Conservation (phyloP, 495 filamentous ascomycete genomes). For the Immersiella caudata region DNA sequence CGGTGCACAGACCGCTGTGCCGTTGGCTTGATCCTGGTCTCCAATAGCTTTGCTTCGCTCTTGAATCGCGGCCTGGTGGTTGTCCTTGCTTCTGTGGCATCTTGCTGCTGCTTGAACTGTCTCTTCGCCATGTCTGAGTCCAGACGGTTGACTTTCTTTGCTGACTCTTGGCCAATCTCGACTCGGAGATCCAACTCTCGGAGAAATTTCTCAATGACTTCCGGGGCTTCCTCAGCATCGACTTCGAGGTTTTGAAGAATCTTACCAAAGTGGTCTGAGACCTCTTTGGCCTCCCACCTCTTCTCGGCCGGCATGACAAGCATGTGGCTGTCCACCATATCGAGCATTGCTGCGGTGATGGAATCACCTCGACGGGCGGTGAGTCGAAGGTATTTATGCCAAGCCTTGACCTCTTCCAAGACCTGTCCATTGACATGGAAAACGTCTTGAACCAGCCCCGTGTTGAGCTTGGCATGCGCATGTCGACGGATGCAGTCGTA, state of each 20-base stretch:
- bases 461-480: conserved; percentile 11
- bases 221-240: neutral
- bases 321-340: conserved; percentile 29
- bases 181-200: conserved; percentile 7
- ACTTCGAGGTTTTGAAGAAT: conserved; percentile 15
- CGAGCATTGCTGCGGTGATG: conserved; percentile 23
- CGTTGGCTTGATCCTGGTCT: conserved; percentile 9
- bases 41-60: conserved; percentile 6
- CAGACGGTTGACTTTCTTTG: neutral
- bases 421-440: conserved; percentile 18
- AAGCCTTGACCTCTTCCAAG: conserved; percentile 27
- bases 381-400: conserved; percentile 33
- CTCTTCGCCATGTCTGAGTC: conserved; percentile 12
- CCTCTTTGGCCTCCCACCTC: conserved; percentile 19
- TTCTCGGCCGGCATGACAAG: conserved; percentile 21
- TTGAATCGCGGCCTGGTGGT: conserved; percentile 2
- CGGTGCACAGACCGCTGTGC: conserved; percentile 14
- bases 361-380: conserved; percentile 10
- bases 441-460: conserved; percentile 3
- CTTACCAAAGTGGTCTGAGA: conserved; percentile 19
- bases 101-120: conserved; percentile 3
- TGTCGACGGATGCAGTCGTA: conserved; percentile 31
- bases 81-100: neutral
- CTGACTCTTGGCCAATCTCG: conserved; percentile 8
- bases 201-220: conserved; percentile 1